Conservation (phyloP, 2,329 filamentous ascomycete species). For the Aureobasidium uvarum region DNA sequence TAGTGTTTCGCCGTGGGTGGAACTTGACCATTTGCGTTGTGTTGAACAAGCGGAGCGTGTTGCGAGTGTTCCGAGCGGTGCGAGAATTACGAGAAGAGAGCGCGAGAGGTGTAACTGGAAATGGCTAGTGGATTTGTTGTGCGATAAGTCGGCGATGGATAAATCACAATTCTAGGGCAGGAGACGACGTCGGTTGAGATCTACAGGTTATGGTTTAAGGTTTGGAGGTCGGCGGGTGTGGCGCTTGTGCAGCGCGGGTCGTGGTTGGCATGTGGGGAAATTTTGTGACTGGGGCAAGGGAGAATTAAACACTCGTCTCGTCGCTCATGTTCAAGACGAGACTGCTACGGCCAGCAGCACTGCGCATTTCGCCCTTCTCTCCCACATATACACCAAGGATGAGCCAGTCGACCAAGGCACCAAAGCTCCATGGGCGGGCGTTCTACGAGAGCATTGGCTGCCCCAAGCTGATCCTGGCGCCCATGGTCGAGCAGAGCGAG, state of each 20-base stretch:
- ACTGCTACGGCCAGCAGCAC: neutral
- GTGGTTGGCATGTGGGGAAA: neutral
- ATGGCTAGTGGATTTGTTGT: neutral
- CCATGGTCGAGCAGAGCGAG: constrained; percentile 98
- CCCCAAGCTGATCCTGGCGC: constrained; percentile 85
- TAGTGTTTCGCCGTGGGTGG: neutral
- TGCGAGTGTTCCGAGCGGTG: neutral
- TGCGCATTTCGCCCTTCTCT: neutral
- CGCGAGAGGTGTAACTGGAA: neutral
- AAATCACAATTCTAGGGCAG: neutral
- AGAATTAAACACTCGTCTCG: neutral
- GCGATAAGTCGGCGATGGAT: neutral
- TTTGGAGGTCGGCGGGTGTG: neutral
- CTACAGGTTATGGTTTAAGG: neutral
- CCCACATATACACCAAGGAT: neutral
- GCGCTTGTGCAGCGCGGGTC: neutral
- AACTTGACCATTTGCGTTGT: neutral
- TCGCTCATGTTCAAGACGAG: constrained; percentile 12
- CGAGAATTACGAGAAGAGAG: neutral
- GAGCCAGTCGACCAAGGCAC: neutral
- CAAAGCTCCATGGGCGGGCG: constrained; percentile 61
- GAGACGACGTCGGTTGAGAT: neutral
- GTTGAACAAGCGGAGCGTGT: neutral
- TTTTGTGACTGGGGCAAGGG: neutral
- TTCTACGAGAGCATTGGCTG: constrained; percentile 96